Evolutionary conservation across 805 yeast genomes (phyloP).

Genomic region (Candida tibetensis): DNA sequence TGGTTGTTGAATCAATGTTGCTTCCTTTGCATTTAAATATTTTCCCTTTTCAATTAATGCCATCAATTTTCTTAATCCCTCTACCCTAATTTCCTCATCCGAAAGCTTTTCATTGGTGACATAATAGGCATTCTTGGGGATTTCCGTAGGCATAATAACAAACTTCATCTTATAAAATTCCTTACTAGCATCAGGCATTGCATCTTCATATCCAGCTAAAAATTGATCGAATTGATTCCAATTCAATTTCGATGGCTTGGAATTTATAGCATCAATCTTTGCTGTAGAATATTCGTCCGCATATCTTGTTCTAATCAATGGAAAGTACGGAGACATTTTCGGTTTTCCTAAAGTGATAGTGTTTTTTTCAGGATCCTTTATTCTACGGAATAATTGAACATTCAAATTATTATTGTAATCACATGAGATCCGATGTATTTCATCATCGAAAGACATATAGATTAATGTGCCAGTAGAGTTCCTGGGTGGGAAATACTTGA

Average conservation of each 20-base stretch:
- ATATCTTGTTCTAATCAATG: slow-evolving; percentile 71
- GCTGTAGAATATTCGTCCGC: slow-evolving; percentile 63
- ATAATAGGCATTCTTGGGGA: slow-evolving; percentile 53
- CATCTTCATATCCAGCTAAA: slow-evolving; percentile 87
- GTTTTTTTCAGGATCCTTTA: background rate
- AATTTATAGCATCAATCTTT: slow-evolving; percentile 52
- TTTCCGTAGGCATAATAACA: slow-evolving; percentile 78
- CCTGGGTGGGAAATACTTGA: slow-evolving; percentile 51
- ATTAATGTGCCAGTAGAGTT: slow-evolving; percentile 58
- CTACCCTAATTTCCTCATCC: slow-evolving; percentile 88
- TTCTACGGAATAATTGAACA: slow-evolving; percentile 65
- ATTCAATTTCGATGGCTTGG: slow-evolving; percentile 55
- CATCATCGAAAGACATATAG: slow-evolving; percentile 75
- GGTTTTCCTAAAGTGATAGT: slow-evolving; percentile 5
- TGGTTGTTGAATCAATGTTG: slow-evolving; percentile 41
- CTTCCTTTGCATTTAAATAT: slow-evolving; percentile 32
- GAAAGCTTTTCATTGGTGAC: slow-evolving; percentile 59
- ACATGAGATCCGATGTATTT: slow-evolving; percentile 78
- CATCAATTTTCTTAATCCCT: slow-evolving; percentile 74
- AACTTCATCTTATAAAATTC: slow-evolving; percentile 70
- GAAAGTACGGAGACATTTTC: slow-evolving; percentile 15
- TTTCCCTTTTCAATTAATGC: slow-evolving; percentile 58
- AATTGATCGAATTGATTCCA: slow-evolving; percentile 93
- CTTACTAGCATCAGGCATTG: slow-evolving; percentile 51
- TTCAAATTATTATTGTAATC: slow-evolving; percentile 70